Percentiles rank a stretch among this genome's conserved stretches.
These are phyloP conservation scores for Rosa chinensis DNA, from an alignment of 306 rosid species.

Conservation along the genomic window DNA sequence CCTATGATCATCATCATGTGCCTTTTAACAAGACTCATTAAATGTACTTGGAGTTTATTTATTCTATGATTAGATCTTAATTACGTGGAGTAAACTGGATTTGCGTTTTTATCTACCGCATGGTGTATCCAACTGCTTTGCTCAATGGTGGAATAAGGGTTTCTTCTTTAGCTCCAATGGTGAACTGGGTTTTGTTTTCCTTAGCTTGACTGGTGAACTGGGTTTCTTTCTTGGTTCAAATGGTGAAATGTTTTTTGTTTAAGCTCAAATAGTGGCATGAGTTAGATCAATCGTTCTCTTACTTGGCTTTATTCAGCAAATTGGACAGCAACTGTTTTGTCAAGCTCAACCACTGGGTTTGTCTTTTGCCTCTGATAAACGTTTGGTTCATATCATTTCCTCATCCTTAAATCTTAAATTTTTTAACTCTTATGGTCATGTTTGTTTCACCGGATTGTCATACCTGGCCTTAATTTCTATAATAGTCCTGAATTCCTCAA, in stretches of 20 bases:
- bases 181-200: background rate
- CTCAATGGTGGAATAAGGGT: background rate
- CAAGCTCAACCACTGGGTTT: slow-evolving; percentile 18
- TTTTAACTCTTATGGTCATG: background rate
- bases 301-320: slow-evolving; percentile 17
- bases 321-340: background rate
- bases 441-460: too few species aligned
- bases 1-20: background rate
- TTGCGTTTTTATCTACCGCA: background rate
- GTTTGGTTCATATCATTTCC: slow-evolving; percentile 14
- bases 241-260: background rate
- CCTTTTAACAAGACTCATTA: slow-evolving; percentile 10
- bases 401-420: background rate
- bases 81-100: background rate
- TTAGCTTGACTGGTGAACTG: background rate
- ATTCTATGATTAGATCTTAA: slow-evolving; percentile 2
- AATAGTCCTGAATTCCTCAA: too few species aligned
- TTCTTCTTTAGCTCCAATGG: background rate
- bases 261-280: background rate
- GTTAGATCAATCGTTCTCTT: slow-evolving; percentile 16
- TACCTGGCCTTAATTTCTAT: too few species aligned
- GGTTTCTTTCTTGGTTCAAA: background rate
- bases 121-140: background rate
- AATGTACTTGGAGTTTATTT: background rate
- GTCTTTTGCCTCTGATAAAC: background rate